Conservation (phyloP, 768 basidiomycete genomes). For the Auriscalpium microsporum region DNA sequence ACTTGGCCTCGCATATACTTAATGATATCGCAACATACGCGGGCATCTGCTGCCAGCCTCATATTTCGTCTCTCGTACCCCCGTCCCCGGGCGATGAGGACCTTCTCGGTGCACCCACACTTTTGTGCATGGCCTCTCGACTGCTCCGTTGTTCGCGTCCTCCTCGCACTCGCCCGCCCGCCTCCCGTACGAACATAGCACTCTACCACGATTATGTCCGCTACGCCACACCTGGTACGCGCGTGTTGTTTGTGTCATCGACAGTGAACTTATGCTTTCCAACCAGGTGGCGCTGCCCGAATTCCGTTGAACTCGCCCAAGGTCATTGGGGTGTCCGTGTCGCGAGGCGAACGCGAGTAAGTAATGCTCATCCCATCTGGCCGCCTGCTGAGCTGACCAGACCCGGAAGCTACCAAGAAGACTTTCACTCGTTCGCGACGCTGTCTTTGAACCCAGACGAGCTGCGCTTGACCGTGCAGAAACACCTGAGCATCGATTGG, state of each 20-base stretch:
- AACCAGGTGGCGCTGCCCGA: constrained; percentile 51
- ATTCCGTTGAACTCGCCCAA: constrained; percentile 70
- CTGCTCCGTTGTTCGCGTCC: not conserved
- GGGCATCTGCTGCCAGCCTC: too few species aligned
- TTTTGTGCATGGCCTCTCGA: constrained; percentile 2
- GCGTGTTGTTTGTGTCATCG: not conserved
- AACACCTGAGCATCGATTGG: constrained; percentile 62
- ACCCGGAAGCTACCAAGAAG: constrained; percentile 72
- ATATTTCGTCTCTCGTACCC: too few species aligned
- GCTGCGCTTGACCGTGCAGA: constrained; percentile 55
- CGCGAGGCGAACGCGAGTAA: constrained; percentile 69
- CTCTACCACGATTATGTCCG: constrained; percentile 68
- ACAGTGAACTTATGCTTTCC: constrained; percentile 5
- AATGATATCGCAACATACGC: too few species aligned
- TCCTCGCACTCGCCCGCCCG: not conserved
- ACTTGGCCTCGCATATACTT: too few species aligned
- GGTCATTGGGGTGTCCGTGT: constrained; percentile 66
- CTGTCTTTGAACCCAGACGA: constrained; percentile 73
- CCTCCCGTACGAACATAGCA: not conserved
- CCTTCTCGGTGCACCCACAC: not conserved
- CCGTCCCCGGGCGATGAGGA: not conserved
- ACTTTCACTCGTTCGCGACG: constrained; percentile 70
- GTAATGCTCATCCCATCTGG: constrained; percentile 12
- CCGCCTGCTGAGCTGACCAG: constrained; percentile 4
- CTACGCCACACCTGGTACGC: constrained; percentile 34